Evolutionary conservation across 1,284 basidiomycete genomes (phyloP), one percentile per base, ranked within the genome.

Genomic region (Leccinum pachyderme): DNA sequence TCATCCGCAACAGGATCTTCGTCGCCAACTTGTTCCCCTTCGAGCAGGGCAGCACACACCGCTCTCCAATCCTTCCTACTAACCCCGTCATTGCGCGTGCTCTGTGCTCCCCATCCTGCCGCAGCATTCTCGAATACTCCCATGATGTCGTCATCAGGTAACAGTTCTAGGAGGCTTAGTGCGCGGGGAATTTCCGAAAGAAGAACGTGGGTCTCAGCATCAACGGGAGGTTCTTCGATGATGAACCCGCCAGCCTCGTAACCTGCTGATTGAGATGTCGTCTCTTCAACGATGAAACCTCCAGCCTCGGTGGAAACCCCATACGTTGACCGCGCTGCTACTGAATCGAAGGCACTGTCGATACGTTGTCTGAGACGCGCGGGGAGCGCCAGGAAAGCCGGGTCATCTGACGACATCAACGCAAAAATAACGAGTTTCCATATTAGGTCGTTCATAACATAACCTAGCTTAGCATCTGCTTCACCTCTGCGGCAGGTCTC

Each of bases 81-180:
- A 25, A 90, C 80, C 11, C 61, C 64, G 0, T 71, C 66, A 9
- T 52, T 57, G 37, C 59, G 59, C 22, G 54, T 48, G 41, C 50
- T 54, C 12, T 51, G 52, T 31, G 58, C 61, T 37, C 67, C 67
- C 87, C 89, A 89, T 8, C 86, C 88, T 2, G 79, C 75, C 0
- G 86, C 84, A 2, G 89, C 89, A 60, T 86, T 88, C 32, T 77
- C 75, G 68, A 91, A 89, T 1, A 89, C 84, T 5, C 75, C 64
- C 8, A 91, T 75, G 9, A 89, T 76, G 54, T 89, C 81, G 61
- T 91, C 89, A 63, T 87, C 82, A 2, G 85, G 77, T 8, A 78
- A 78, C 4, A 91, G 73, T 59, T 84, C 81, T 24, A 91, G 75
- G n/a, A 74, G 60, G 59, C 79, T 77, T 1, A 91, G 77, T 13